Evolutionary conservation across 1,284 basidiomycete genomes (phyloP).

Genomic region (Waitea zeae): DNA sequence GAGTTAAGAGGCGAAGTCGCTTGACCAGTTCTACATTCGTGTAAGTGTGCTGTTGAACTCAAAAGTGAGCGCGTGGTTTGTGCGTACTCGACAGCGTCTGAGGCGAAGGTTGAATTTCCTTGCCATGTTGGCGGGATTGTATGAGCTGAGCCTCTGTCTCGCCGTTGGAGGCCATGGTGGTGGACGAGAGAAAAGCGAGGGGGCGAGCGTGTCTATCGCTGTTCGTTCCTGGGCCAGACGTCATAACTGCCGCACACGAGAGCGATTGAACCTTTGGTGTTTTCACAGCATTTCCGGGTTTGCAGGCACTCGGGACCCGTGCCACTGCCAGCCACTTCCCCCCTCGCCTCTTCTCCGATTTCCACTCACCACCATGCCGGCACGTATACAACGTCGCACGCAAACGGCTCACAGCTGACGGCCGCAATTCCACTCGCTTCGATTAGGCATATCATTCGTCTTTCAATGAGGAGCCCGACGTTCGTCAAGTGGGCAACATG

Average conservation of each 20-base stretch:
- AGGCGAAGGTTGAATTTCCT: slow-evolving; percentile 33
- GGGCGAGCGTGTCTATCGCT: neutral
- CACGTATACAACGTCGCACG: slow-evolving; percentile 16
- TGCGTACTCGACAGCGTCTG: slow-evolving; percentile 53
- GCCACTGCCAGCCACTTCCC: neutral
- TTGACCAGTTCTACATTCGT: slow-evolving; percentile 49
- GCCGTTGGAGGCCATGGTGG: neutral
- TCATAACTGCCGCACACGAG: neutral
- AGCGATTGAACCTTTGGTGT: no score
- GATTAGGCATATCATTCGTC: slow-evolving; percentile 97
- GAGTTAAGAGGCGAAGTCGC: slow-evolving; percentile 62
- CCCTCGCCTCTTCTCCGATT: neutral
- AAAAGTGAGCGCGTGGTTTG: slow-evolving; percentile 1
- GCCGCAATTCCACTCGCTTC: no score
- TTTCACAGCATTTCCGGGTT: no score
- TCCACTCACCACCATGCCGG: slow-evolving; percentile 28
- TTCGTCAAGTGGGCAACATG: slow-evolving; percentile 80
- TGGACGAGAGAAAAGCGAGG: neutral
- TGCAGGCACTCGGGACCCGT: no score
- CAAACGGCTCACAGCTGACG: no score
- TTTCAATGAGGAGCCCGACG: slow-evolving; percentile 77
- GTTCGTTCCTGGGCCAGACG: neutral
- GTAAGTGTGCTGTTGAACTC: neutral
- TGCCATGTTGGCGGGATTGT: neutral
- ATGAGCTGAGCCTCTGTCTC: neutral